Conservation (phyloP, 1,284 basidiomycete genomes). For the Mycena sp. region DNA sequence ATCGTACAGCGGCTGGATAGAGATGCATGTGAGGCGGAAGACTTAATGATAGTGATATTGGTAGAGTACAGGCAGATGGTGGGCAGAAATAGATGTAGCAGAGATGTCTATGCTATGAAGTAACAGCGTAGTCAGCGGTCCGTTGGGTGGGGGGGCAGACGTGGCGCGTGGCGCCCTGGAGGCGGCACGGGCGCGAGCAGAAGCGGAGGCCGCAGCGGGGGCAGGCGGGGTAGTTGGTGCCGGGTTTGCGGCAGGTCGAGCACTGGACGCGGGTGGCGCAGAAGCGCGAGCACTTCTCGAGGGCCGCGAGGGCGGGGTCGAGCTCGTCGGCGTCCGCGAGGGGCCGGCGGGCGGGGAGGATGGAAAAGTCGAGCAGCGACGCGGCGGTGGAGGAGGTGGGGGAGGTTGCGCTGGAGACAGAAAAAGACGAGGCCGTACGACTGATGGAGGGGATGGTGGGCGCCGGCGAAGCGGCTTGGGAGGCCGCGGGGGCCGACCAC, state of each 20-base stretch:
- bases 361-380: slow-evolving; percentile 18
- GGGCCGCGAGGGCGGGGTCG: slow-evolving; percentile 58
- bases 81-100: too few species aligned
- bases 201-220: slow-evolving; percentile 69
- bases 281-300: slow-evolving; percentile 66
- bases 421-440: slow-evolving; percentile 33
- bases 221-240: slow-evolving; percentile 73
- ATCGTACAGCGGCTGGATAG: too few species aligned
- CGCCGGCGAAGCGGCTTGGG: slow-evolving; percentile 34
- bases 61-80: too few species aligned
- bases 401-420: slow-evolving; percentile 3
- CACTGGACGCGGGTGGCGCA: slow-evolving; percentile 54
- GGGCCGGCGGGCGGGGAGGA: background rate
- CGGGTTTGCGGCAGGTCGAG: slow-evolving; percentile 63
- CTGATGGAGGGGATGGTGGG: slow-evolving; percentile 46
- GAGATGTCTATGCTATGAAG: too few species aligned
- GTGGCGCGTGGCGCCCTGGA: slow-evolving; percentile 56
- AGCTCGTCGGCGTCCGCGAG: slow-evolving; percentile 34
- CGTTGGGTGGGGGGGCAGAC: background rate
- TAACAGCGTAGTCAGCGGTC: too few species aligned
- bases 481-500: slow-evolving; percentile 15
- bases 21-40: too few species aligned
- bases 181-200: slow-evolving; percentile 73
- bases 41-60: too few species aligned
- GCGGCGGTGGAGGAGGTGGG: slow-evolving; percentile 9